Conservation (phyloP, 2,329 filamentous ascomycete species). For the Penicillium psychrosexuale region DNA sequence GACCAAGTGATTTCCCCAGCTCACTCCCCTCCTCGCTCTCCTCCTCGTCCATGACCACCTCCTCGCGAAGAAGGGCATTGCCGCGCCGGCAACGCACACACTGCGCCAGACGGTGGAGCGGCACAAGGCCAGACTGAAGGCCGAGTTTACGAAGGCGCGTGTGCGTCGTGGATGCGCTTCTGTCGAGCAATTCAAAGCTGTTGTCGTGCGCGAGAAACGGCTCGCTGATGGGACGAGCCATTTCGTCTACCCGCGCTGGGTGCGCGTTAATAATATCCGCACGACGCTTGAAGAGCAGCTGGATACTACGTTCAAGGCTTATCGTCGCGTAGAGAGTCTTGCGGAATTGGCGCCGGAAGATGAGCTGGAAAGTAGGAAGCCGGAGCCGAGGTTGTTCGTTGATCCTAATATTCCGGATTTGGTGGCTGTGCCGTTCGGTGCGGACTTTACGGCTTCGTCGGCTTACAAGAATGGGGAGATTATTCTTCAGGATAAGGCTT, state of each 20-base stretch:
- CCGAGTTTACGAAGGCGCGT: conserved; percentile 78
- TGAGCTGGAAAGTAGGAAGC: conserved; percentile 15
- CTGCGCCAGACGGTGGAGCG: conserved; percentile 71
- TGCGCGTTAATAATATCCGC: conserved; percentile 78
- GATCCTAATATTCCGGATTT: conserved; percentile 81
- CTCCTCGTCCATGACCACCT: conserved; percentile 84
- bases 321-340: conserved; percentile 56
- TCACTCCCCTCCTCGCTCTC: conserved; percentile 75
- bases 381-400: conserved; percentile 55
- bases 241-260: conserved; percentile 74
- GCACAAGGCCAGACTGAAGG: conserved; percentile 75
- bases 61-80: conserved; percentile 75
- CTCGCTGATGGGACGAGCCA: conserved; percentile 40
- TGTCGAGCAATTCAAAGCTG: conserved; percentile 58
- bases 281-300: conserved; percentile 69
- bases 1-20: conserved; percentile 52
- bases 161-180: conserved; percentile 68
- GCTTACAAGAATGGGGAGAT: conserved; percentile 75
- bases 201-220: conserved; percentile 39
- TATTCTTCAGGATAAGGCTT: conserved; percentile 94
- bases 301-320: conserved; percentile 68
- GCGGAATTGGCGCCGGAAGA: conserved; percentile 52
- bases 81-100: conserved; percentile 74
- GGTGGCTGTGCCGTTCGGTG: conserved; percentile 69
- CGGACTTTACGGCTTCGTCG: conserved; percentile 67